Evolutionary conservation across 2,329 filamentous ascomycete species (phyloP), one percentile per base, ranked within the genome.

Genomic region (Talaromyces verruculosus): DNA sequence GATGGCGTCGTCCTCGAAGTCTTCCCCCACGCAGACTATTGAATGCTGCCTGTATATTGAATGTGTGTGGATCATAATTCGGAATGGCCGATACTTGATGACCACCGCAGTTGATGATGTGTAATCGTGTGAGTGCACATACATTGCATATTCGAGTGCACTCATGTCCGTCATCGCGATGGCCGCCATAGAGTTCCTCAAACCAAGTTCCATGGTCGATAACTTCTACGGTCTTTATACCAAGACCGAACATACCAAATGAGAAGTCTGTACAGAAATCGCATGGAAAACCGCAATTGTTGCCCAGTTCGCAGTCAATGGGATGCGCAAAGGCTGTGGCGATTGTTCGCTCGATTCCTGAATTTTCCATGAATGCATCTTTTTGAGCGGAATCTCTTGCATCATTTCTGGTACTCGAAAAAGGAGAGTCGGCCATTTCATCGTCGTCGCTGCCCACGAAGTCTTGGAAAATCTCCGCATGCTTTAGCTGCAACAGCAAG

Each of bases 241-340:
- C 77, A 2, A 78, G 71, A 0, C 82, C 81, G 0, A 78, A 64
- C 8, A 83, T 72, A 1, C 78, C 76, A 55, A 81, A 83, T 0
- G 71, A 61, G 13, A 78, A 74, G 15, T 79, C 71, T 2, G 68
- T 63, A 67, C 81, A 83, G 74, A 79, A 83, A 66, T 79, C 69
- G 68, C 81, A 83, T 0, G 73, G 70, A 1, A 67, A 55, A 11
- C 61, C 37, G 28, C 45, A 55, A 30, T 61, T 57, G 17, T 43
- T 67, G 37, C 41, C 61, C 2, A 67, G 53, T 41, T 64, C 65
- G 45, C 61, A 61, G 28, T 67, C 57, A 39, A 67, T 62, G 3
- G 65, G 65, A 39, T 64, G 61, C 3, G 35, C 35, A 33, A 64
- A 66, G 22, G 59, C 49, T 11, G 64, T 66, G 19, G 7, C 10